phyloP scores from a whole-genome alignment of 495 filamentous ascomycete species.

The Hyphodiscus hymeniophilus region DNA sequence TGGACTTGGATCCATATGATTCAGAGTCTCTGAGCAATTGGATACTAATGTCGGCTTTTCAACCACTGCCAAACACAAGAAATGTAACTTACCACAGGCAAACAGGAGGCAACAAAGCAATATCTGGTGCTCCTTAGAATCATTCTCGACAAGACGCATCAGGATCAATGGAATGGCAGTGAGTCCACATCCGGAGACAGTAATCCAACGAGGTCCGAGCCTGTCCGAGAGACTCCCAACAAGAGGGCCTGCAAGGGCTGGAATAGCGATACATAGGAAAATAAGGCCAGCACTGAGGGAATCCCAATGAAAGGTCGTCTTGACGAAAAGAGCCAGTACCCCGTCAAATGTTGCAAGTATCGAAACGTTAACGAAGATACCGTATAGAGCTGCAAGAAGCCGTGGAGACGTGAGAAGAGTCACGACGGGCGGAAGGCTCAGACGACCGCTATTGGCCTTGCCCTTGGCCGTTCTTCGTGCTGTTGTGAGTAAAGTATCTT shows the following conservation, averaged over 20 bases:
- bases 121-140: neutral
- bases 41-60: no score
- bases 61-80: no score
- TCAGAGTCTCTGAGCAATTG: no score
- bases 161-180: neutral
- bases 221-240: slow-evolving; percentile 51
- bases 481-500: neutral
- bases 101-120: no score
- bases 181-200: no score
- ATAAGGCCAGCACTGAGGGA: slow-evolving; percentile 64
- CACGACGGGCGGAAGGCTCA: slow-evolving; percentile 15
- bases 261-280: slow-evolving; percentile 57
- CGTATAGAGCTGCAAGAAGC: slow-evolving; percentile 45
- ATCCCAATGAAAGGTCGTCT: slow-evolving; percentile 52
- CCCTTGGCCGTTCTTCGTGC: neutral
- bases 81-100: no score
- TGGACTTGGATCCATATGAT: no score
- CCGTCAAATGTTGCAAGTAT: slow-evolving; percentile 47
- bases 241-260: slow-evolving; percentile 51
- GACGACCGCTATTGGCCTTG: neutral
- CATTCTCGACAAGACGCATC: neutral
- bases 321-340: slow-evolving; percentile 56
- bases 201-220: slow-evolving; percentile 50
- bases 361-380: slow-evolving; percentile 44
- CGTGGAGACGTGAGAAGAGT: slow-evolving; percentile 47